Evolutionary conservation across 352 stramenopile genomes (phyloP), one percentile per base, ranked within the genome.

Genomic region (Thraustochytrium striatum): DNA sequence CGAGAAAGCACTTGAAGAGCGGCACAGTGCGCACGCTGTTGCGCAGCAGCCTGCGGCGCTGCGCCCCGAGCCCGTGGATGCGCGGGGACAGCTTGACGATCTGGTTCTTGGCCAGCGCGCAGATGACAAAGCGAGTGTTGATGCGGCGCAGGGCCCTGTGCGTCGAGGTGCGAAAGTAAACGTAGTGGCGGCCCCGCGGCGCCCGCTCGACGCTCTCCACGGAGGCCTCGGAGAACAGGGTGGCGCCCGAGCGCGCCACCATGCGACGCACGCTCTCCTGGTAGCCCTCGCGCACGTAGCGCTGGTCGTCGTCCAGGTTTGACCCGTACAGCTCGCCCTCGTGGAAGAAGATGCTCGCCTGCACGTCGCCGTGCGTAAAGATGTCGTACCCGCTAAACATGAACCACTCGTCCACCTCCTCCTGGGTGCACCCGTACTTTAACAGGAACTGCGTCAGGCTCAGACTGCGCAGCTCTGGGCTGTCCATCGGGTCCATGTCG

Each of bases 1-100:
- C 41, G 8, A 75, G 50, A 25, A 75, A 75, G 16, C 65, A 39
- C 65, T 75, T 75, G 52, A 75, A 75, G 16, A 75, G 50, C 35
- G 65, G 65, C 30, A 75, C 68, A 19, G 44, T 16, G 28, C 50
- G 58, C 30, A 75, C 65, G 30, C 41, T 32, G 39, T 75, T 61
- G 44, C 32, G 13, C 9, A 75, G 41, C 16, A 62, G 35, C 9
- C 68, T 43, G 32, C 30, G 44, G 36, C 65, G 65, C 32, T 75
- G 41, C 30, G 19, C 41, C 35, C 3, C 0, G 21, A 75, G 16
- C 0, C 11, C 16, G 11, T 33, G 59, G n/a, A n/a, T n/a, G n/a
- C n/a, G n/a, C n/a, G n/a, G n/a, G n/a, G 52, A 25, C 30, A 75
- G 52, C 25, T 30, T 25, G 19, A 5, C 32, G 39, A 38, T 30